Conservation (phyloP, 176 grass and related monocot species). For the Bonia amplexicaulis region DNA sequence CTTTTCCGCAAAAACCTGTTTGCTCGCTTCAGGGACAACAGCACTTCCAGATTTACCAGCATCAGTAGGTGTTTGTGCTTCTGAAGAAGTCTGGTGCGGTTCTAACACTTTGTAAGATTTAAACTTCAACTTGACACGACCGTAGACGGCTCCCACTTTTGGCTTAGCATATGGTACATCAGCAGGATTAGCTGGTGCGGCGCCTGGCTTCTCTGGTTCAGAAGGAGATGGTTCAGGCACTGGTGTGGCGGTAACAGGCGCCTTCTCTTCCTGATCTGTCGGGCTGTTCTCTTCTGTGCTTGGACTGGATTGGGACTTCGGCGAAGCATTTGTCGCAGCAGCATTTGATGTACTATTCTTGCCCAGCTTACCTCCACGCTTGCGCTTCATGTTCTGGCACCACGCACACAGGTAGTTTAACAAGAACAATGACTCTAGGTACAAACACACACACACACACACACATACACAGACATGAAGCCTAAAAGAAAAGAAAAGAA, state of each 20-base stretch:
- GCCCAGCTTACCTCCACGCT: slow-evolving; percentile 26
- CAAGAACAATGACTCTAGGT: neutral
- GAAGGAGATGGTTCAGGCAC: slow-evolving; percentile 10
- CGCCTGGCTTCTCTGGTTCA: slow-evolving; percentile 7
- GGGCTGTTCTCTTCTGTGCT: slow-evolving; percentile 35
- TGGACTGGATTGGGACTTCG: slow-evolving; percentile 17
- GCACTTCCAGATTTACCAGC: slow-evolving; percentile 13
- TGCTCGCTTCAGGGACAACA: neutral
- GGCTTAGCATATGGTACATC: slow-evolving; percentile 35
- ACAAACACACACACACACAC: neutral
- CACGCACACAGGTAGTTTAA: neutral
- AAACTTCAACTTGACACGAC: slow-evolving; percentile 62
- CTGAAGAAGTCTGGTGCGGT: slow-evolving; percentile 20
- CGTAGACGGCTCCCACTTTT: slow-evolving; percentile 31
- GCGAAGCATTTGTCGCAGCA: slow-evolving; percentile 1
- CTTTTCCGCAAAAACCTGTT: slow-evolving; percentile 20
- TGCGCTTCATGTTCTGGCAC: slow-evolving; percentile 51
- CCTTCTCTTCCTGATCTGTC: slow-evolving; percentile 6
- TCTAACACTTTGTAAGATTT: slow-evolving; percentile 45
- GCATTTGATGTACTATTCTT: slow-evolving; percentile 14
- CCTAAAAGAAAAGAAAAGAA: no score
- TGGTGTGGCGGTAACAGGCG: neutral
- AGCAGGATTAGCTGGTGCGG: neutral
- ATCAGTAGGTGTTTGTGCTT: slow-evolving; percentile 6
- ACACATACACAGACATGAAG: no score